These are phyloP conservation scores for Sporopachydermia lactativora DNA, from an alignment of 805 yeast species.

Conservation along the genomic window DNA sequence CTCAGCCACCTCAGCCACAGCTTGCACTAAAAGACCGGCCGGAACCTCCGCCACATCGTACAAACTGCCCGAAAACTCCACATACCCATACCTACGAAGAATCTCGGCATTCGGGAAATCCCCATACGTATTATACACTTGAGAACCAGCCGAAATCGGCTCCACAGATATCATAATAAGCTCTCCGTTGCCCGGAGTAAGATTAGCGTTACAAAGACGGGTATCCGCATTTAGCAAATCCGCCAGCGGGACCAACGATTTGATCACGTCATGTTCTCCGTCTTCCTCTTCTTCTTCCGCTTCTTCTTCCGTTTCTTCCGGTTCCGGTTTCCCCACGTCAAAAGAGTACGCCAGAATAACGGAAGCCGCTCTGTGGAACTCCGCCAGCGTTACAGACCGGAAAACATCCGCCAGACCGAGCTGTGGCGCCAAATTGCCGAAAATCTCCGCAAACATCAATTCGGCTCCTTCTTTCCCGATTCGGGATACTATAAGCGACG, in stretches of 20 bases:
- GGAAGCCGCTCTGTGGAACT: conserved; percentile 62
- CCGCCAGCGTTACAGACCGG: conserved; percentile 24
- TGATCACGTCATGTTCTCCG: conserved; percentile 28
- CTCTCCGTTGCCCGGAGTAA: conserved; percentile 26
- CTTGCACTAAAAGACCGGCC: conserved; percentile 25
- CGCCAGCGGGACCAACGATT: conserved; percentile 89
- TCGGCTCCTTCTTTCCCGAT: conserved; percentile 60
- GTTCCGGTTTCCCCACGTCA: conserved; percentile 38
- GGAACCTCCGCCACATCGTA: conserved; percentile 74
- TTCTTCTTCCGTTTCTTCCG: conserved; percentile 13
- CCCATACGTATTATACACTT: conserved; percentile 79
- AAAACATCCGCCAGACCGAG: conserved; percentile 19
- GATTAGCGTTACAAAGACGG: conserved; percentile 55
- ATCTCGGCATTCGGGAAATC: conserved; percentile 87
- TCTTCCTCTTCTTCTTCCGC: conserved; percentile 17
- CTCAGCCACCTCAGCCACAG: conserved; percentile 18
- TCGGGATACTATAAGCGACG: conserved; percentile 56
- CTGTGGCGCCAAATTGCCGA: conserved; percentile 25
- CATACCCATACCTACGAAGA: conserved; percentile 82
- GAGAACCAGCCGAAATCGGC: conserved; percentile 48
- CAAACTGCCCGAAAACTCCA: conserved; percentile 57
- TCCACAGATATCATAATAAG: conserved; percentile 63
- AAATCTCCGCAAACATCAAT: conserved; percentile 36
- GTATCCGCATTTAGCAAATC: conserved; percentile 87
- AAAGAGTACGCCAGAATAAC: conserved; percentile 83